These are phyloP conservation scores for Phialemoniopsis sp. DNA, from an alignment of 2,329 filamentous ascomycete species.

Conservation along the genomic window DNA sequence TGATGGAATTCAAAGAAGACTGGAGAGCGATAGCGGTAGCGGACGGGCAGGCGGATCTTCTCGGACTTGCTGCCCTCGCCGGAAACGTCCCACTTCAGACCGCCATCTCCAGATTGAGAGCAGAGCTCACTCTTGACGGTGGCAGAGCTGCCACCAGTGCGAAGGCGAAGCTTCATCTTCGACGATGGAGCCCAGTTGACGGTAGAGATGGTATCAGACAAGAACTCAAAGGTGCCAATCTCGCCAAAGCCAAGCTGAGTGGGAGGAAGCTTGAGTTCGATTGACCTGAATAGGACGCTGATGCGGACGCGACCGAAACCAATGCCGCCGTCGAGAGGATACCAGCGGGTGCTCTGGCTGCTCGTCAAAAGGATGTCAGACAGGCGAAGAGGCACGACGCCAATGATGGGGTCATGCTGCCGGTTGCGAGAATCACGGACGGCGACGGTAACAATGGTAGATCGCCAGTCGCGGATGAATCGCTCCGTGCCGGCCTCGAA, in stretches of 20 bases:
- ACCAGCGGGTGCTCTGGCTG: slow-evolving; percentile 87
- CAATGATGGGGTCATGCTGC: slow-evolving; percentile 91
- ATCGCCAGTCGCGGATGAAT: slow-evolving; percentile 91
- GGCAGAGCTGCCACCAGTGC: slow-evolving; percentile 80
- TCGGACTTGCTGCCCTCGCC: slow-evolving; percentile 30
- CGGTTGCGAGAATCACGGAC: slow-evolving; percentile 86
- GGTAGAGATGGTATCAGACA: slow-evolving; percentile 65
- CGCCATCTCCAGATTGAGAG: slow-evolving; percentile 43
- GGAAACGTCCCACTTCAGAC: slow-evolving; percentile 43
- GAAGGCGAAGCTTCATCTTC: slow-evolving; percentile 72
- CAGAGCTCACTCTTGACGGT: slow-evolving; percentile 63
- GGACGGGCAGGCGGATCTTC: slow-evolving; percentile 73
- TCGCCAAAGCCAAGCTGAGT: slow-evolving; percentile 82
- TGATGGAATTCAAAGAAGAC: slow-evolving; percentile 83
- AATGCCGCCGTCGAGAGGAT: slow-evolving; percentile 91
- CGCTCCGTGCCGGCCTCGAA: slow-evolving; percentile 95
- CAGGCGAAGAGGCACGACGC: slow-evolving; percentile 83
- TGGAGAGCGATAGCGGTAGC: slow-evolving; percentile 84
- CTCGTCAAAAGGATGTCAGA: slow-evolving; percentile 84
- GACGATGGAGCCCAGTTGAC: slow-evolving; percentile 54
- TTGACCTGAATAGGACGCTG: slow-evolving; percentile 82
- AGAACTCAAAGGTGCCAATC: slow-evolving; percentile 89
- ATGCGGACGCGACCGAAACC: slow-evolving; percentile 88
- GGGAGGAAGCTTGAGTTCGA: slow-evolving; percentile 82
- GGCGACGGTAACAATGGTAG: slow-evolving; percentile 77